A percentile compares a stretch with the other conserved stretches of the same genome.
These are phyloP conservation scores for Phialophora expanda DNA, from an alignment of 2,329 filamentous ascomycete genomes.

Conservation along the genomic window DNA sequence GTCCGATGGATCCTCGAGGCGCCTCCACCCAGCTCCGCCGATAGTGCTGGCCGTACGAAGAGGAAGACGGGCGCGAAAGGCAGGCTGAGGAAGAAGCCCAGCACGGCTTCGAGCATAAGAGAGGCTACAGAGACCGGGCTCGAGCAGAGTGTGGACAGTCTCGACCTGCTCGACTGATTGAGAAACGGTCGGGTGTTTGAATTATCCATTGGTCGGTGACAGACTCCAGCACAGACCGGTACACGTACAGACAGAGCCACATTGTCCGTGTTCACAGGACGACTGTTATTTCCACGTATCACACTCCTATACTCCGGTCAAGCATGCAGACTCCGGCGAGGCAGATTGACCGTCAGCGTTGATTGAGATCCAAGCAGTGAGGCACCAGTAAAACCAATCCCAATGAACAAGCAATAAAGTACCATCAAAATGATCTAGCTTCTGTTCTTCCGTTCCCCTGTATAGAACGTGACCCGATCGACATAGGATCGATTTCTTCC, in stretches of 20 bases:
- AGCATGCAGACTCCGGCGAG: slow-evolving; percentile 10
- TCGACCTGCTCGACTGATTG: slow-evolving; percentile 33
- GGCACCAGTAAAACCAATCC: neutral
- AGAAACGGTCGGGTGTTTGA: neutral
- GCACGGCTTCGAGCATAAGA: slow-evolving; percentile 23
- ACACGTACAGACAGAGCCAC: neutral
- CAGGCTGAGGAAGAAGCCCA: slow-evolving; percentile 29
- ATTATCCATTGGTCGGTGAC: neutral
- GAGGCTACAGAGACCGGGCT: slow-evolving; percentile 23
- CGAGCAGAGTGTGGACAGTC: slow-evolving; percentile 33
- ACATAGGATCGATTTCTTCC: neutral
- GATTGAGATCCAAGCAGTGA: slow-evolving; percentile 13
- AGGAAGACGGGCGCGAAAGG: slow-evolving; percentile 27
- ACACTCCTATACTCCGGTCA: neutral
- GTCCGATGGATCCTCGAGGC: slow-evolving; percentile 71
- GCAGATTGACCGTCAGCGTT: slow-evolving; percentile 19
- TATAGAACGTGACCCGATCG: neutral
- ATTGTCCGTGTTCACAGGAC: neutral
- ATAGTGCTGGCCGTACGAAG: slow-evolving; percentile 25
- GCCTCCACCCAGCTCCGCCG: slow-evolving; percentile 44
- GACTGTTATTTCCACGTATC: neutral
- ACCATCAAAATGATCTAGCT: neutral
- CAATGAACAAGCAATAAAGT: neutral
- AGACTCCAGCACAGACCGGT: neutral
- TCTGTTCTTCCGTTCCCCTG: neutral